A percentile compares a stretch with the other conserved stretches of the same genome.
phyloP scores from a whole-genome alignment of 331 rosid species.

The Telfairia occidentalis region DNA sequence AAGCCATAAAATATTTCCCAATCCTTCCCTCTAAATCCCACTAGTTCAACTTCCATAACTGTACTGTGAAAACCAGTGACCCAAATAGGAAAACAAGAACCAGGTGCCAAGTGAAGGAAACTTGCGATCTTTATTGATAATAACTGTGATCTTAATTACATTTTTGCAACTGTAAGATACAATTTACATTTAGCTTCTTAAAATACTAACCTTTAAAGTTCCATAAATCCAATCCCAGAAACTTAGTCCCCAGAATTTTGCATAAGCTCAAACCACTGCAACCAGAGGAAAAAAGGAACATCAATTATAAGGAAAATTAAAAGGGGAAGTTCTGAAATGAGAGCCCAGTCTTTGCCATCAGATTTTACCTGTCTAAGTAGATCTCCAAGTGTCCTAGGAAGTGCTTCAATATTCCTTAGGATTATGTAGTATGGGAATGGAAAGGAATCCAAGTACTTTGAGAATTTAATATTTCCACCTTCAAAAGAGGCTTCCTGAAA shows the following conservation, averaged over 20 bases:
- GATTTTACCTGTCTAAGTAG: constrained; percentile 53
- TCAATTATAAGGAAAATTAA: neutral
- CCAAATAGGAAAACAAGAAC: neutral
- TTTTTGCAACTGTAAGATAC: neutral
- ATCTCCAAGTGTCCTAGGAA: constrained; percentile 79
- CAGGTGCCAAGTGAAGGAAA: neutral
- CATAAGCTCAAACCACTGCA: constrained; percentile 53
- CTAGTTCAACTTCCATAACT: neutral
- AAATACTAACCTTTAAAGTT: neutral
- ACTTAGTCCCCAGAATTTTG: constrained; percentile 25
- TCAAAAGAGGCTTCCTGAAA: constrained; percentile 52
- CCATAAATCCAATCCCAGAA: neutral
- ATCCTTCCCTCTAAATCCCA: neutral
- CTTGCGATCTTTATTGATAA: neutral
- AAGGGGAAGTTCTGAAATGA: no score
- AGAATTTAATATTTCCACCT: constrained; percentile 26
- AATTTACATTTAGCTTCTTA: neutral
- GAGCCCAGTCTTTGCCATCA: neutral
- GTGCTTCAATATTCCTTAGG: constrained; percentile 59
- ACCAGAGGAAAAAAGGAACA: neutral
- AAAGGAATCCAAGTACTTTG: constrained; percentile 68
- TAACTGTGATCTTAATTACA: neutral
- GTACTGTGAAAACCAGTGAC: neutral
- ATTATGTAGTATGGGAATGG: constrained; percentile 81
- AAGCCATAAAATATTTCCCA: neutral